Conservation (phyloP, 2,329 filamentous ascomycete genomes). For the Aspergillus ochraceus region DNA sequence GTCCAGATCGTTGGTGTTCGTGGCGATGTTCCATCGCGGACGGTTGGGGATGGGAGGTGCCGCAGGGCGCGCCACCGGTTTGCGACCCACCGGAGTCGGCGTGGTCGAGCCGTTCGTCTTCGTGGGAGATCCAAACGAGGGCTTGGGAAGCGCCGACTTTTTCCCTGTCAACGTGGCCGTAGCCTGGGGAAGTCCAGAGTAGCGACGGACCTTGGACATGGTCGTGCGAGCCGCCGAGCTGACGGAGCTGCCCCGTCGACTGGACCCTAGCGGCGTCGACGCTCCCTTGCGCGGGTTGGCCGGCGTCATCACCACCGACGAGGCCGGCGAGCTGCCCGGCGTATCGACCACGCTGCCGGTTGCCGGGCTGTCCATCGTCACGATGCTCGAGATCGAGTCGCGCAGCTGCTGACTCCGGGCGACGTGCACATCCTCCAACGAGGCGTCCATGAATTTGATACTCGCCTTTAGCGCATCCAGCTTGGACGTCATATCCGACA, state of each 20-base stretch:
- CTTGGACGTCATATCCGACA: conserved; percentile 80
- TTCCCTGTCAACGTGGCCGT: conserved; percentile 28
- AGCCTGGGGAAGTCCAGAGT: conserved; percentile 49
- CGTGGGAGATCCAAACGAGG: conserved; percentile 31
- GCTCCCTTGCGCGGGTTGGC: conserved; percentile 51
- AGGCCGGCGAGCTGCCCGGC: conserved; percentile 70
- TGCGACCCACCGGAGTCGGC: conserved; percentile 48
- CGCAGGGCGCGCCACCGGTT: conserved; percentile 42
- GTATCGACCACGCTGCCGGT: conserved; percentile 69
- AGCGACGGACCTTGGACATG: conserved; percentile 44
- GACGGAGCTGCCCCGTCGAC: conserved; percentile 49
- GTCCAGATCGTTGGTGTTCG: conserved; percentile 66
- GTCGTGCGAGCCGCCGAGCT: conserved; percentile 41
- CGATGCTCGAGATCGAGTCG: conserved; percentile 89
- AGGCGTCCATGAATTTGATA: conserved; percentile 73
- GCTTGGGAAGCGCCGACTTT: conserved; percentile 41
- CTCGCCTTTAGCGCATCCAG: conserved; percentile 75
- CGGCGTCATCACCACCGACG: conserved; percentile 60
- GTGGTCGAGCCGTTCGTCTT: conserved; percentile 50
- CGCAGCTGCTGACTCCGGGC: conserved; percentile 72
- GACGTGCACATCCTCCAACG: conserved; percentile 68
- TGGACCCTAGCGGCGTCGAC: conserved; percentile 47
- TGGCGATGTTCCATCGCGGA: conserved; percentile 71
- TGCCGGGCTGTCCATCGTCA: conserved; percentile 77
- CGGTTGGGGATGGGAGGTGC: conserved; percentile 52